A percentile compares a stretch with the other conserved stretches of the same genome.
These are phyloP conservation scores for Boletales sp. DNA, from an alignment of 768 basidiomycete genomes.

Conservation along the genomic window DNA sequence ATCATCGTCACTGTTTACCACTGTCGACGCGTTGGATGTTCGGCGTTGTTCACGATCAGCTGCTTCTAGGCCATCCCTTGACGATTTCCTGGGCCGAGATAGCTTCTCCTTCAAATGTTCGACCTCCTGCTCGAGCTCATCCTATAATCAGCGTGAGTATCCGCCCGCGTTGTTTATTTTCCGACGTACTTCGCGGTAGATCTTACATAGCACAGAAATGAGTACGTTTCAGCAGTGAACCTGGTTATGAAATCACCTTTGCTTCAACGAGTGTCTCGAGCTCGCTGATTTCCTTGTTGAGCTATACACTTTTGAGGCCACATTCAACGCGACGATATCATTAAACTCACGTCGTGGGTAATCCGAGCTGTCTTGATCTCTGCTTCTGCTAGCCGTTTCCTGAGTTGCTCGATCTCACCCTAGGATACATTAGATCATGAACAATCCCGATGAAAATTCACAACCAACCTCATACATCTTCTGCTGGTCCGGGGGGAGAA, in stretches of 20 bases:
- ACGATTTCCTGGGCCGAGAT: constrained; percentile 53
- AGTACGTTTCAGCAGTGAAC: not conserved
- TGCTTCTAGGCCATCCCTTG: constrained; percentile 43
- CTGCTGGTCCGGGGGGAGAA: constrained; percentile 34
- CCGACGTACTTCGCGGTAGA: constrained; percentile 70
- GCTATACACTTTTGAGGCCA: constrained; percentile 38
- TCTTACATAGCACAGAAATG: constrained; percentile 40
- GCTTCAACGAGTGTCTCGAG: constrained; percentile 91
- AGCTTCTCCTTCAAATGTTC: constrained; percentile 74
- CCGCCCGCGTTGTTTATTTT: not conserved
- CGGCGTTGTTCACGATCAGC: constrained; percentile 26
- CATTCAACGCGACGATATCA: not conserved
- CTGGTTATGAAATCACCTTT: constrained; percentile 51
- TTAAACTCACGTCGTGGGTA: constrained; percentile 58
- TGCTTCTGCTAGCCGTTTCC: constrained; percentile 62
- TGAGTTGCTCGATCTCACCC: constrained; percentile 65
- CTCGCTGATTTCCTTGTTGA: constrained; percentile 90
- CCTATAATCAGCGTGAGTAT: constrained; percentile 39
- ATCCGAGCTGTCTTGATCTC: constrained; percentile 75
- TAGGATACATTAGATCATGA: constrained; percentile 22
- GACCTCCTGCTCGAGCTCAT: constrained; percentile 84
- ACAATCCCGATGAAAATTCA: not conserved
- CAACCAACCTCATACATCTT: constrained; percentile 50
- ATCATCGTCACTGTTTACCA: constrained; percentile 22
- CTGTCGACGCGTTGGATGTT: constrained; percentile 19